phyloP scores from a whole-genome alignment of 768 basidiomycete species.

The Harrya chromipes region DNA sequence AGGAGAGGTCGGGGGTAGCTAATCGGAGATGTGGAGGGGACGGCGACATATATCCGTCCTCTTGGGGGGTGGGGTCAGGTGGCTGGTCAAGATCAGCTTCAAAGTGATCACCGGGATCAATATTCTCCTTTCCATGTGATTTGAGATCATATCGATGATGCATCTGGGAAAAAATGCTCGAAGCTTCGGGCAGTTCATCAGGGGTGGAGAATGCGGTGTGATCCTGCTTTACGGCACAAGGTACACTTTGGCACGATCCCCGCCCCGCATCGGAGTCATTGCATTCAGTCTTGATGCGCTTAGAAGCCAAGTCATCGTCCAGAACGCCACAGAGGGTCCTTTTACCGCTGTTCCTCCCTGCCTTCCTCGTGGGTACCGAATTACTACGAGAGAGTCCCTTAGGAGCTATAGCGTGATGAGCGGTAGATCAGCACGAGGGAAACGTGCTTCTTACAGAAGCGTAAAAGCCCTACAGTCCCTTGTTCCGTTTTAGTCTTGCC shows the following conservation, averaged over 20 bases:
- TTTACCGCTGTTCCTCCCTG: conserved; percentile 70
- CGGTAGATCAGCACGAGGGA: conserved; percentile 37
- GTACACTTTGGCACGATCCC: conserved; percentile 17
- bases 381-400: conserved; percentile 24
- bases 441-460: conserved; percentile 51
- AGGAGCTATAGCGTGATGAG: conserved; percentile 30
- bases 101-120: conserved; percentile 36
- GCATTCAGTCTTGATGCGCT: conserved; percentile 41
- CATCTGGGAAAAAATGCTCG: conserved; percentile 22
- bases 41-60: conserved; percentile 84
- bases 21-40: conserved; percentile 46
- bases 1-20: conserved; percentile 62
- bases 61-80: conserved; percentile 56
- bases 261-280: conserved; percentile 27
- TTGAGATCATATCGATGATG: conserved; percentile 45
- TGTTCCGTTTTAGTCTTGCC: conserved; percentile 36
- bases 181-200: conserved; percentile 27
- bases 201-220: conserved; percentile 1
- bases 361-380: conserved; percentile 28
- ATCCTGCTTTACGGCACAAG: conserved; percentile 15
- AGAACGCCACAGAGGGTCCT: conserved; percentile 68
- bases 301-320: conserved; percentile 57
- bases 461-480: conserved; percentile 43
- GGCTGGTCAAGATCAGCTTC: conserved; percentile 41
- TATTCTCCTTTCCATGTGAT: conserved; percentile 37